A percentile compares a stretch with the other conserved stretches of the same genome.
phyloP scores from a whole-genome alignment of 306 rosid species.

The Prunus fruticosa region DNA sequence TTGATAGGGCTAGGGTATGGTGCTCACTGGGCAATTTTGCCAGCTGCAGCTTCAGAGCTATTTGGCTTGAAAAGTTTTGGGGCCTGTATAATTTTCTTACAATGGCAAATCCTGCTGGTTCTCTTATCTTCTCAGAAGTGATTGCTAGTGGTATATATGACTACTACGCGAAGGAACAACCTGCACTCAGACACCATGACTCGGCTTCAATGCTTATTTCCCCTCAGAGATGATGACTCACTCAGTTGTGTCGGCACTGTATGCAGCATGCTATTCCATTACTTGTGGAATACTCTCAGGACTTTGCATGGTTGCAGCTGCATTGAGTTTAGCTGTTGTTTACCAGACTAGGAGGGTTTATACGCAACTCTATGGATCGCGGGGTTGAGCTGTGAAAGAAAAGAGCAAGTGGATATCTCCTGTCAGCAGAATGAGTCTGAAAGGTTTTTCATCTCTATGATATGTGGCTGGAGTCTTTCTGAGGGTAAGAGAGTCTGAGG shows the following conservation, averaged over 20 bases:
- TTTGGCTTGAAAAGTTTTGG: conserved; percentile 77
- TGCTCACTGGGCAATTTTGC: conserved; percentile 88
- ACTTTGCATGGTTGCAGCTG: conserved; percentile 51
- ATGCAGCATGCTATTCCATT: conserved; percentile 44
- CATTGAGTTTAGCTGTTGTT: conserved; percentile 47
- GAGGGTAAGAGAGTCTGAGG: too few relatives aligned
- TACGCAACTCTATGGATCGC: conserved; percentile 50
- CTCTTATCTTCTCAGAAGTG: conserved; percentile 58
- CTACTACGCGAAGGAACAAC: conserved; percentile 62
- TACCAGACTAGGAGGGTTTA: conserved; percentile 55
- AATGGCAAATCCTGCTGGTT: conserved; percentile 62
- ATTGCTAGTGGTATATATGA: conserved; percentile 63
- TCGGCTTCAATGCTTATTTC: conserved; percentile 6
- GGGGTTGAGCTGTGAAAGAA: conserved; percentile 21
- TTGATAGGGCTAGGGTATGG: conserved; percentile 83
- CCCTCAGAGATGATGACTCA: conserved; percentile 22
- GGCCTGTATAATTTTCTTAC: conserved; percentile 61
- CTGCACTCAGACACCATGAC: conserved; percentile 4
- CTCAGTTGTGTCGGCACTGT: conserved; percentile 57
- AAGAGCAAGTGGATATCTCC: not conserved
- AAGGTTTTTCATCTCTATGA: too few relatives aligned
- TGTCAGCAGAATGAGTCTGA: too few relatives aligned
- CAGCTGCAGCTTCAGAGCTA: conserved; percentile 88
- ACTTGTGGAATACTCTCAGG: conserved; percentile 59
- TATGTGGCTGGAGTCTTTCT: too few relatives aligned